Percentiles rank a stretch among this genome's conserved stretches.
Conservation (phyloP, 1,139 yeast species). For the Sugiyamaella neomexicana region DNA sequence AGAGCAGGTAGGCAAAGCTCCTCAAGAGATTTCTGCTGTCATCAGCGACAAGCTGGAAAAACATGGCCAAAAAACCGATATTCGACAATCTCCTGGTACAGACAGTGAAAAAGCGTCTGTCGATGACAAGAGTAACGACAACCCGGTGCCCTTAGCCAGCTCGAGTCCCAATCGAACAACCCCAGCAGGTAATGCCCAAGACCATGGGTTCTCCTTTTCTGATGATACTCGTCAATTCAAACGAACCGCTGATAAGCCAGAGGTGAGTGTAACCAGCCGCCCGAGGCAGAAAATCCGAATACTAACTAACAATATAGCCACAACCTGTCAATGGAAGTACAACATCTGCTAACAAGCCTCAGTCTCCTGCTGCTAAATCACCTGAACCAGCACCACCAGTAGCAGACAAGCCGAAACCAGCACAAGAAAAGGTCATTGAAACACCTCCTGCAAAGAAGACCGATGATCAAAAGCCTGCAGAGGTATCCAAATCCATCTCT, state of each 20-base stretch:
- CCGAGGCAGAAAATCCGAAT: neutral
- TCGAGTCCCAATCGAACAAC: neutral
- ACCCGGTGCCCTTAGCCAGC: slow-evolving; percentile 8
- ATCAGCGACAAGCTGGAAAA: slow-evolving; percentile 12
- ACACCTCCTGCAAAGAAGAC: neutral
- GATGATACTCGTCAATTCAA: slow-evolving; percentile 1
- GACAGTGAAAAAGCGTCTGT: neutral
- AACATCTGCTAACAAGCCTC: neutral
- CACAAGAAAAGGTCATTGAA: neutral
- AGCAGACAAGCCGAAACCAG: neutral
- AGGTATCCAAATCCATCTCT: slow-evolving; percentile 13
- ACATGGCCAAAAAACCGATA: slow-evolving; percentile 16
- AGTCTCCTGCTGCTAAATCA: neutral
- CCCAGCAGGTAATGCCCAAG: neutral
- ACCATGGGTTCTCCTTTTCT: slow-evolving; percentile 15
- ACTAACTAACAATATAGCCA: neutral
- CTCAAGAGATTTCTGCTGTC: slow-evolving; percentile 16
- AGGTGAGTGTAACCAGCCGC: slow-evolving; percentile 1
- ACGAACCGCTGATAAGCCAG: slow-evolving; percentile 1
- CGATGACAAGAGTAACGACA: neutral
- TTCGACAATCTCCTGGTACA: slow-evolving; percentile 12
- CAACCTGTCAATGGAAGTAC: neutral
- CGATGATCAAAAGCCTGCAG: neutral
- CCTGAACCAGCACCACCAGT: neutral
- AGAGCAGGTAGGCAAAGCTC: slow-evolving; percentile 26